phyloP scores from a whole-genome alignment of 2,329 filamentous ascomycete genomes.

The Karstenula rhodostoma region DNA sequence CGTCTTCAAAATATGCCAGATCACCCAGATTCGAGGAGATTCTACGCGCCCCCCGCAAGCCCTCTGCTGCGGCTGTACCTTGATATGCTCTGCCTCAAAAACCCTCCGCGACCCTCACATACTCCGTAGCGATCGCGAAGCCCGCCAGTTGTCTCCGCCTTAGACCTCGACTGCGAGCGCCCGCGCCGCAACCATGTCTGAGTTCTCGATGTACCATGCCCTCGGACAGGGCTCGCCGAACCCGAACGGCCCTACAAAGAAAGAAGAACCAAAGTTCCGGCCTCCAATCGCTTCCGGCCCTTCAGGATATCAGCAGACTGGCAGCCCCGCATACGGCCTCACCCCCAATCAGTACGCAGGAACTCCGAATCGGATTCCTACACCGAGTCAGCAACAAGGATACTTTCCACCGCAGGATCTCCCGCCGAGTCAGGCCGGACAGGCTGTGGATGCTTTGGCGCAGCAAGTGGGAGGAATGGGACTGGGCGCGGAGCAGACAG shows the following conservation, averaged over 20 bases:
- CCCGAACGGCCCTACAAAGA: slow-evolving; percentile 32
- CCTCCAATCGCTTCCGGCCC: slow-evolving; percentile 55
- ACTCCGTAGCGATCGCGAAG: slow-evolving; percentile 26
- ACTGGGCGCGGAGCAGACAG: slow-evolving; percentile 54
- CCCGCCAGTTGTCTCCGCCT: slow-evolving; percentile 19
- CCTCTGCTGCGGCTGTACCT: slow-evolving; percentile 19
- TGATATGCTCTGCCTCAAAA: slow-evolving; percentile 34
- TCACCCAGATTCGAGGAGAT: slow-evolving; percentile 36
- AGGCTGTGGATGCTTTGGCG: slow-evolving; percentile 43
- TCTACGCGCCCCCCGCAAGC: slow-evolving; percentile 22
- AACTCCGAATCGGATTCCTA: slow-evolving; percentile 36
- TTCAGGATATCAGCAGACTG: slow-evolving; percentile 54
- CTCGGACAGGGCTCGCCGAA: slow-evolving; percentile 41
- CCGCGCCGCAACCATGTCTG: slow-evolving; percentile 46
- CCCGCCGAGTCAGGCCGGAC: slow-evolving; percentile 37
- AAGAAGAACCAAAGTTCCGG: slow-evolving; percentile 46
- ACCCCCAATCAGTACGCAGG: slow-evolving; percentile 43
- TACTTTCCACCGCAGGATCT: slow-evolving; percentile 53
- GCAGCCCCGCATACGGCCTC: slow-evolving; percentile 40
- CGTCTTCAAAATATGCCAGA: slow-evolving; percentile 38
- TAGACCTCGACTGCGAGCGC: slow-evolving; percentile 22
- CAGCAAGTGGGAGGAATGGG: slow-evolving; percentile 40
- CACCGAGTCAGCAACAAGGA: slow-evolving; percentile 45
- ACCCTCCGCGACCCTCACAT: slow-evolving; percentile 20
- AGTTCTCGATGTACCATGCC: slow-evolving; percentile 49